Evolutionary conservation across 2,329 filamentous ascomycete genomes (phyloP).

Genomic region (Neospermospora avenae): DNA sequence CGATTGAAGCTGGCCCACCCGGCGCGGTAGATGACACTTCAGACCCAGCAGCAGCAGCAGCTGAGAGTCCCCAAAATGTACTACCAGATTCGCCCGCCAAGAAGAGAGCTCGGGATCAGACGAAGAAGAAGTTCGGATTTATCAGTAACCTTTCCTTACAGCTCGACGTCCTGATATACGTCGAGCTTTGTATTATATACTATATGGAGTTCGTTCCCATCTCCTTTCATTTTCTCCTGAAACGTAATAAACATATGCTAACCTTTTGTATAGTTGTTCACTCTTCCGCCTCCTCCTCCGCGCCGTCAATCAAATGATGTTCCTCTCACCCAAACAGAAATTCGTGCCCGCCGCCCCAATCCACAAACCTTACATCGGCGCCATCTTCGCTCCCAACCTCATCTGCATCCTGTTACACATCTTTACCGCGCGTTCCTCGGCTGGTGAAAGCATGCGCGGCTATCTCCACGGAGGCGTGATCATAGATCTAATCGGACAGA

Average conservation of each 20-base stretch:
- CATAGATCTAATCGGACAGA: conserved; percentile 66
- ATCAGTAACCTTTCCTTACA: conserved; percentile 57
- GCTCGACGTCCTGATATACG: conserved; percentile 61
- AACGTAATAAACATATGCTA: conserved; percentile 10
- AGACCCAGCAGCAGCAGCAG: neutral
- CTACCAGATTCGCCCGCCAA: conserved; percentile 23
- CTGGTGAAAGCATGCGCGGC: conserved; percentile 59
- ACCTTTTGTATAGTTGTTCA: conserved; percentile 50
- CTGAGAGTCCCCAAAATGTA: conserved; percentile 9
- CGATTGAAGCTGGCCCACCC: neutral
- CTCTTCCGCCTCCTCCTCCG: conserved; percentile 60
- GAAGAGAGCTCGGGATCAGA: conserved; percentile 38
- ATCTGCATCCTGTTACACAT: conserved; percentile 60
- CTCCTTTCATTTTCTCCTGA: neutral
- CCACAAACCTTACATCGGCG: conserved; percentile 51
- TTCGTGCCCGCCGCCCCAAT: conserved; percentile 55
- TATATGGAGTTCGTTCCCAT: conserved; percentile 62
- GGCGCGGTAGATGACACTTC: neutral
- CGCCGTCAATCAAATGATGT: conserved; percentile 57
- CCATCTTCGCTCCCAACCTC: conserved; percentile 55
- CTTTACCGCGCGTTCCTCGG: conserved; percentile 50
- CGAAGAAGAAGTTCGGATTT: conserved; percentile 54
- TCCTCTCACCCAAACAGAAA: conserved; percentile 56
- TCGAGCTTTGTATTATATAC: conserved; percentile 62
- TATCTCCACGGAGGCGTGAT: conserved; percentile 66